phyloP scores from a whole-genome alignment of 208 protist genomes.

The Angomonas deanei region DNA sequence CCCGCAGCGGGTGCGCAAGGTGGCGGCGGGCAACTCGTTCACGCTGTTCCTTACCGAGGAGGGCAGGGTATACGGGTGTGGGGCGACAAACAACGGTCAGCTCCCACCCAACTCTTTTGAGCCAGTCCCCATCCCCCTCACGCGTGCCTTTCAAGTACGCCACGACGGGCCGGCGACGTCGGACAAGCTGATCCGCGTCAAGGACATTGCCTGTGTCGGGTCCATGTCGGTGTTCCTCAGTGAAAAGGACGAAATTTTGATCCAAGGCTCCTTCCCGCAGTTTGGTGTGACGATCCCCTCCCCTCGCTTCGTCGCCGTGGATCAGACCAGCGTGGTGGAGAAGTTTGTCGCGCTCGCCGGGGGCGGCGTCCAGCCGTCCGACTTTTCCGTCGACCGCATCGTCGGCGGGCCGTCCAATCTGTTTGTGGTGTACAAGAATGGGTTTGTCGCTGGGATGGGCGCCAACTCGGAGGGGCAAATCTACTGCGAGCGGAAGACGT shows the following conservation, averaged over 20 bases:
- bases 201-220: slow-evolving; percentile 55
- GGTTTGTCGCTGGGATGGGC: slow-evolving; percentile 56
- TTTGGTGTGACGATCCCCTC: slow-evolving; percentile 49
- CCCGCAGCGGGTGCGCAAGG: slow-evolving; percentile 27
- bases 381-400: slow-evolving; percentile 34
- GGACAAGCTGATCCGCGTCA: slow-evolving; percentile 51
- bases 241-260: slow-evolving; percentile 45
- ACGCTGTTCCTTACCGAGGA: slow-evolving; percentile 63
- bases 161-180: background rate
- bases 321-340: slow-evolving; percentile 33
- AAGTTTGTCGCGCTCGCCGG: slow-evolving; percentile 12
- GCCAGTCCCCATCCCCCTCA: slow-evolving; percentile 49
- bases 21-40: slow-evolving; percentile 56
- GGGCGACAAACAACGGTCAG: slow-evolving; percentile 57
- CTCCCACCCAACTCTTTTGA: slow-evolving; percentile 59
- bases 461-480: slow-evolving; percentile 72
- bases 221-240: slow-evolving; percentile 48
- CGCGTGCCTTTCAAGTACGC: slow-evolving; percentile 26
- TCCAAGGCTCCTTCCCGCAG: slow-evolving; percentile 55
- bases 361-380: background rate
- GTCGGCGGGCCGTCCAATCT: slow-evolving; percentile 39
- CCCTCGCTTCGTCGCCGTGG: slow-evolving; percentile 41
- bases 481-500: slow-evolving; percentile 23
- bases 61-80: slow-evolving; percentile 63
- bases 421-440: slow-evolving; percentile 57